Base-by-base conservation (phyloP, 2,329 filamentous ascomycete species). In the Pyrenochaeta sp. region DNA sequence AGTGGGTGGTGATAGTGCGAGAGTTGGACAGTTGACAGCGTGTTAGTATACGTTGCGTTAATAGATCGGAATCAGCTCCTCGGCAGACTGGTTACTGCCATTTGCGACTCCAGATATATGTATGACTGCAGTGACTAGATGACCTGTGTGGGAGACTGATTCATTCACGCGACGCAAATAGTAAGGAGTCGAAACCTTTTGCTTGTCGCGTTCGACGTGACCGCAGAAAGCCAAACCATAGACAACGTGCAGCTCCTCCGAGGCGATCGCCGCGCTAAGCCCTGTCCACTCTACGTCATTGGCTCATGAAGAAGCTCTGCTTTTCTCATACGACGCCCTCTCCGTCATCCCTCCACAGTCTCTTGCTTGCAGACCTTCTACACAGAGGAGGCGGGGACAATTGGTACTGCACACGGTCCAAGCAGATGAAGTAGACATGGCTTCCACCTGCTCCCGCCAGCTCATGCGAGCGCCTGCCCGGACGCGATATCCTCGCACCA, bases 11-110 rank as follows among this genome's bases (percentile, higher is more conserved):
- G 53, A 40, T 42, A 30, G 45, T 47, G 53, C 45, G 55, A 37
- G 45, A 43, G 57, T 28, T 34, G 53, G 50, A 27, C 50, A 40
- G 50, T 50, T 39, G 48, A 24, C 50, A 61, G 56, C 51, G 61
- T 60, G 62, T 66, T 65, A 65, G 71, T 59, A 71, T 71, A 72
- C 73, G 73, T 76, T 75, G 69, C 72, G 62, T 64, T 69, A 65
- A 59, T 55, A 58, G 64, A 56, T 58, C 65, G 50, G 56, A 58
- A 58, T 66, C 65, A 62, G 56, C 58, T 45, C 42, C 27, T 53
- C 48, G 51, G 37, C 37, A 55, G 47, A 25, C 27, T 32, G 19
- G 27, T 32, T 47, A 43, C 50, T 59, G 53, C 53, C 59, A 65
- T 66, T n/a, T 53, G 25, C 15, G 25, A n/a, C 24, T 28, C 42